Percentiles rank a stretch among this genome's conserved stretches.
These are phyloP conservation scores for Ustilago loliicola DNA, from an alignment of 1,284 basidiomycete genomes.

Conservation along the genomic window DNA sequence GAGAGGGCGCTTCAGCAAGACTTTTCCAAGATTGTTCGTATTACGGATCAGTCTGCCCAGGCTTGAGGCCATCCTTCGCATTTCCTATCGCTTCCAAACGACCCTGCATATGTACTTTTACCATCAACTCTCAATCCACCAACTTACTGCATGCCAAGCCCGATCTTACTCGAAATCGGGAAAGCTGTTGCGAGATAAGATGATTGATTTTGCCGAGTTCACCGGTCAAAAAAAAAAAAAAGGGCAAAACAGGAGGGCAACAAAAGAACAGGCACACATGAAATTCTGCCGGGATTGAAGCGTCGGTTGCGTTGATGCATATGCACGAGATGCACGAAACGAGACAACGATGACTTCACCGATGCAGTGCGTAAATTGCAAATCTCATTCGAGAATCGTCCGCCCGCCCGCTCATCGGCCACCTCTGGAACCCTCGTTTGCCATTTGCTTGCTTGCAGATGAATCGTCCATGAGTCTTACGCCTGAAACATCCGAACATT, in stretches of 20 bases:
- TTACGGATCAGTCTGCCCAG: conserved; percentile 40
- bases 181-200: neutral
- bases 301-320: neutral
- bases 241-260: neutral
- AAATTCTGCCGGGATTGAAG: neutral
- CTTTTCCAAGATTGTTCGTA: conserved; percentile 57
- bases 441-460: neutral
- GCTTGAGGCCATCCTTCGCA: neutral
- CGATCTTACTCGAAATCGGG: neutral
- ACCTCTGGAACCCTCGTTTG: neutral
- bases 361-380: conserved; percentile 6
- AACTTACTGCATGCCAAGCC: neutral
- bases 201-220: neutral
- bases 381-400: neutral
- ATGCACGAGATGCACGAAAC: conserved; percentile 11
- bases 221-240: conserved; percentile 2
- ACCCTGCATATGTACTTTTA: conserved; percentile 30
- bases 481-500: neutral
- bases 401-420: neutral
- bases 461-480: neutral
- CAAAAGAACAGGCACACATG: neutral
- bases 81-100: neutral
- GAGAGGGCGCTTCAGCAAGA: conserved; percentile 37
- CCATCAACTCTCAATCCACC: neutral
- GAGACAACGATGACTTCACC: conserved; percentile 40